Evolutionary conservation across 306 rosid species (phyloP).

Genomic region (Begonia masoniana): DNA sequence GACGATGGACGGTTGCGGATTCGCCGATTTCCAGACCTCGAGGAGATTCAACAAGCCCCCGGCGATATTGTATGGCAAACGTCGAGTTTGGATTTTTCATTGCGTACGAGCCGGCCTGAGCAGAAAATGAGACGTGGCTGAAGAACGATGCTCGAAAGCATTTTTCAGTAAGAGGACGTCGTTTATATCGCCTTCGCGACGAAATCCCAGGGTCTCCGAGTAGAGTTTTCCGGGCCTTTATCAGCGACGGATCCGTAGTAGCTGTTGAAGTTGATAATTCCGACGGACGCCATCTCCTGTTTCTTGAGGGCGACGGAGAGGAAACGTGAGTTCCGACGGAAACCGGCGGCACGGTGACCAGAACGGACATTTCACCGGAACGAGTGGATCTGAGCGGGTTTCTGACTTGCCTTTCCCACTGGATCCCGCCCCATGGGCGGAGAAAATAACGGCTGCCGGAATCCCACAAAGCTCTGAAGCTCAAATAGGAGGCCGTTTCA

Average conservation of each 20-base stretch:
- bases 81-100: constrained; percentile 47
- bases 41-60: constrained; percentile 54
- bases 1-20: constrained; percentile 56
- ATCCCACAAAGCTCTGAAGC: constrained; percentile 41
- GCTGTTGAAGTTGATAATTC: constrained; percentile 48
- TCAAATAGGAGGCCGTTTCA: constrained; percentile 51
- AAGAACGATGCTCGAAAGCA: constrained; percentile 14
- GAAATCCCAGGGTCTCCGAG: constrained; percentile 34
- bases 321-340: constrained; percentile 56
- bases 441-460: constrained; percentile 41
- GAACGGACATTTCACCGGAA: constrained; percentile 33
- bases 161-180: constrained; percentile 26
- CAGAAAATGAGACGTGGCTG: constrained; percentile 10
- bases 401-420: constrained; percentile 61
- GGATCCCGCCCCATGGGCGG: constrained; percentile 67
- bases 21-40: constrained; percentile 43
- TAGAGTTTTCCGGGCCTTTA: constrained; percentile 34
- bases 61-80: constrained; percentile 59
- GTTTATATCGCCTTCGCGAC: constrained; percentile 43
- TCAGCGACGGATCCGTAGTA: constrained; percentile 49
- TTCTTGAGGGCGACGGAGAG: constrained; percentile 40
- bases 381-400: constrained; percentile 39
- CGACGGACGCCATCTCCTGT: constrained; percentile 59
- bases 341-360: constrained; percentile 54
- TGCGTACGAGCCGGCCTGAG: constrained; percentile 15